A percentile compares a stretch with the other conserved stretches of the same genome.
Conservation (phyloP, 257 asterid species). For the Penstemon eatonii region DNA sequence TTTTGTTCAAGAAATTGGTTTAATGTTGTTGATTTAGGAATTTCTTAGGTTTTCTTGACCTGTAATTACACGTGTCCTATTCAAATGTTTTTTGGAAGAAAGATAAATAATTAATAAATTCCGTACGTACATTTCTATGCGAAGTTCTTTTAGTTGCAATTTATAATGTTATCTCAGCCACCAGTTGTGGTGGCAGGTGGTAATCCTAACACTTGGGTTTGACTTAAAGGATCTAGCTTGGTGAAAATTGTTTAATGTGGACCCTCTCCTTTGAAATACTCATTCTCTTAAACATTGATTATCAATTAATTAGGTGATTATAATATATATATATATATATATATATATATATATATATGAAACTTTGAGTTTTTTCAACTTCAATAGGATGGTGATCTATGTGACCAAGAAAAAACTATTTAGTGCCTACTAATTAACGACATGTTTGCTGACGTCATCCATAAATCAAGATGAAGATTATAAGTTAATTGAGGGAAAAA, state of each 20-base stretch:
- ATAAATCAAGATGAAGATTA: too few species aligned
- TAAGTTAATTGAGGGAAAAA: too few species aligned
- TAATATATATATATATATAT: too few species aligned
- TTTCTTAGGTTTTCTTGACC: slow-evolving; percentile 19
- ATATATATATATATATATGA: too few species aligned
- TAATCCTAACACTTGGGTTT: slow-evolving; percentile 43
- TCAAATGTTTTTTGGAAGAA: slow-evolving; percentile 19
- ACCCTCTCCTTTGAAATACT: slow-evolving; percentile 22
- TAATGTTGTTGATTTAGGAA: slow-evolving; percentile 4
- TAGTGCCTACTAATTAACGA: too few species aligned
- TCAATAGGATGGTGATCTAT: too few species aligned
- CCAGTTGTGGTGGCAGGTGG: slow-evolving; percentile 37
- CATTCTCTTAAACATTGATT: slow-evolving; percentile 19
- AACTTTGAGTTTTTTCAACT: too few species aligned
- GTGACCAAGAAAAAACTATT: too few species aligned
- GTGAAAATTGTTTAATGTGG: slow-evolving; percentile 30
- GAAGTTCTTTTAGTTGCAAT: not conserved
- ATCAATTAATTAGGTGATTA: not conserved
- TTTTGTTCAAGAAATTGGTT: slow-evolving; percentile 27
- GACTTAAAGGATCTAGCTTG: slow-evolving; percentile 36
- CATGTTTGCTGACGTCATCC: too few species aligned
- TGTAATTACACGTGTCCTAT: slow-evolving; percentile 22
- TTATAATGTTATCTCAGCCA: slow-evolving; percentile 10
- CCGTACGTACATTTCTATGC: not conserved
- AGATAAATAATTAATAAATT: not conserved